Evolutionary conservation across 2,329 filamentous ascomycete genomes (phyloP).

Genomic region (Peltaster fructicola): DNA sequence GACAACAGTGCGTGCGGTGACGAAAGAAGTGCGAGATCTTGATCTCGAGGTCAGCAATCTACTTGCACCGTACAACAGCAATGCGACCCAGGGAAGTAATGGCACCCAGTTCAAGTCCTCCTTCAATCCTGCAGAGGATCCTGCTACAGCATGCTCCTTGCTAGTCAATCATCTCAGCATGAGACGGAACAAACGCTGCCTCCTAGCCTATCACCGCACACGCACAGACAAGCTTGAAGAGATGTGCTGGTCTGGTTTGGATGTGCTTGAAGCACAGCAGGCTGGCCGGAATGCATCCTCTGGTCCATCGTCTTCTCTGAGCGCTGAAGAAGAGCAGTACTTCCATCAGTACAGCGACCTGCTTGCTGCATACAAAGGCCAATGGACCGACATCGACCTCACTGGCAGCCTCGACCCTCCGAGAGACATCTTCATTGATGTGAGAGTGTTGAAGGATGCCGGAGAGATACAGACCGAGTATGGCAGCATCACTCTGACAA

Average conservation of each 20-base stretch:
- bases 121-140: constrained; percentile 71
- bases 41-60: constrained; percentile 69
- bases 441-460: constrained; percentile 85
- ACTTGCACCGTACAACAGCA: constrained; percentile 54
- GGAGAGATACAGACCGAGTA: constrained; percentile 99
- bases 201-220: constrained; percentile 84
- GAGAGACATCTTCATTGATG: constrained; percentile 91
- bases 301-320: constrained; percentile 35
- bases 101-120: constrained; percentile 38
- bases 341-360: constrained; percentile 82
- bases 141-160: constrained; percentile 69
- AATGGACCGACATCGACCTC: constrained; percentile 95
- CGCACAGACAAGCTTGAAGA: constrained; percentile 83
- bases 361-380: constrained; percentile 88
- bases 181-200: constrained; percentile 86
- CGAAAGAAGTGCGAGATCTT: constrained; percentile 82
- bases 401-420: constrained; percentile 88
- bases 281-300: constrained; percentile 36
- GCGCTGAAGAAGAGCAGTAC: constrained; percentile 93
- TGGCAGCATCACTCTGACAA: constrained; percentile 90
- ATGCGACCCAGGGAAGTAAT: constrained; percentile 10
- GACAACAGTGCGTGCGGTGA: constrained; percentile 72
- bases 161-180: constrained; percentile 90
- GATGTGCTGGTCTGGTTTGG: constrained; percentile 78
- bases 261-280: constrained; percentile 52